A percentile compares a stretch with the other conserved stretches of the same genome.
Conservation (phyloP, 768 basidiomycete species). For the Xerocomellus intermedius region DNA sequence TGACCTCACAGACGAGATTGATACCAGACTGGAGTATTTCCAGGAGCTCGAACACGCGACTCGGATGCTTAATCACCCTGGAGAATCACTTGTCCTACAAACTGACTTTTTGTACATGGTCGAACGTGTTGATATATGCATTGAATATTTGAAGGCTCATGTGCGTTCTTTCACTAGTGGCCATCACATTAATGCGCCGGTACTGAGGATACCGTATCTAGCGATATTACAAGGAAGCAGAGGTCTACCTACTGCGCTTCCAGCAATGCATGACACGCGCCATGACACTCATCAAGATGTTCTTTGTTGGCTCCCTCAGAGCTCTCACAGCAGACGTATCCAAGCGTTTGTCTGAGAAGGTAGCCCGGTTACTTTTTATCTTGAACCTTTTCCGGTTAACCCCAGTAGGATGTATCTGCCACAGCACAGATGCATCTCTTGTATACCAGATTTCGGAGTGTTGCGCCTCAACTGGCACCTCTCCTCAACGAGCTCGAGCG, state of each 20-base stretch:
- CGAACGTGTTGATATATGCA: slow-evolving; percentile 90
- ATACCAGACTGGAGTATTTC: slow-evolving; percentile 84
- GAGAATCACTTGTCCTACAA: slow-evolving; percentile 86
- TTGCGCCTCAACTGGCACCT: slow-evolving; percentile 70
- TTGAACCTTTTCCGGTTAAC: not conserved
- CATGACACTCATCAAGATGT: slow-evolving; percentile 98
- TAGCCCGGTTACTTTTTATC: slow-evolving; percentile 19
- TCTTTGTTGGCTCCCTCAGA: slow-evolving; percentile 83
- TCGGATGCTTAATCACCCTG: slow-evolving; percentile 91
- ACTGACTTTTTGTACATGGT: slow-evolving; percentile 96
- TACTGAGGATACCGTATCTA: slow-evolving; percentile 32
- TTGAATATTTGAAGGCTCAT: slow-evolving; percentile 84
- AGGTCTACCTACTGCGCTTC: slow-evolving; percentile 92
- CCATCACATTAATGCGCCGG: not conserved
- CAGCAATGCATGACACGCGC: slow-evolving; percentile 98
- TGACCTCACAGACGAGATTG: slow-evolving; percentile 80
- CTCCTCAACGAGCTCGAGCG: slow-evolving; percentile 85
- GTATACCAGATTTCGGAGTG: slow-evolving; percentile 82
- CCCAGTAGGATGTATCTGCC: slow-evolving; percentile 63
- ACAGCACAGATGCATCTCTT: slow-evolving; percentile 83
- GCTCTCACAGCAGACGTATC: slow-evolving; percentile 77
- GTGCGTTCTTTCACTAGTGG: slow-evolving; percentile 45
- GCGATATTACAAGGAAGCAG: slow-evolving; percentile 90
- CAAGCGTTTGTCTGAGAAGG: slow-evolving; percentile 74
- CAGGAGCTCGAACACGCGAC: slow-evolving; percentile 92